A percentile compares a stretch with the other conserved stretches of the same genome.
These are phyloP conservation scores for Trametes coccinea DNA, from an alignment of 768 basidiomycete genomes.

Conservation along the genomic window DNA sequence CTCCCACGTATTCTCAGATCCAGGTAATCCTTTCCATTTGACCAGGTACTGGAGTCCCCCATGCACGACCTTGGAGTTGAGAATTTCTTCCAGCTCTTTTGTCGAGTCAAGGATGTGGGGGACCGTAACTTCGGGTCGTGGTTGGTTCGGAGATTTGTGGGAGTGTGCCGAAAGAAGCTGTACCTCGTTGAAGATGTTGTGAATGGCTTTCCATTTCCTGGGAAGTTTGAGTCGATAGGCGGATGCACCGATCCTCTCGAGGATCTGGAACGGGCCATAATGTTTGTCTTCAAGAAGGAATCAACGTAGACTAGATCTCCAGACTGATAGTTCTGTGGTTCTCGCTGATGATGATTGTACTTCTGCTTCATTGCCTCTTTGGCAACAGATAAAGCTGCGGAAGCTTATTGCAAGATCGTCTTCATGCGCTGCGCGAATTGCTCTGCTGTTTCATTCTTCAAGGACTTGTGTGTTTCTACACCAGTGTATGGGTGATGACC, in stretches of 20 bases:
- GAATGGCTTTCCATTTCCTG: constrained; percentile 26
- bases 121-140: constrained; percentile 11
- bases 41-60: constrained; percentile 28
- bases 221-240: constrained; percentile 32
- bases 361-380: constrained; percentile 30
- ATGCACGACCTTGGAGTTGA: constrained; percentile 15
- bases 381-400: constrained; percentile 20
- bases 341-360: neutral
- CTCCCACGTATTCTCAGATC: constrained; percentile 24
- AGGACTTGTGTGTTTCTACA: no score
- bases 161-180: constrained; percentile 18
- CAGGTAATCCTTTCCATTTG: constrained; percentile 30
- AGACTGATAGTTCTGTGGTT: constrained; percentile 4
- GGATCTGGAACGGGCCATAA: constrained; percentile 30
- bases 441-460: constrained; percentile 6
- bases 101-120: constrained; percentile 15
- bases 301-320: constrained; percentile 34
- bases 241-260: constrained; percentile 22
- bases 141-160: constrained; percentile 15
- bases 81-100: constrained; percentile 25
- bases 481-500: no score
- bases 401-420: constrained; percentile 14
- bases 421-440: constrained; percentile 26
- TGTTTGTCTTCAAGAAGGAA: constrained; percentile 19
- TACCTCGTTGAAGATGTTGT: constrained; percentile 29